A percentile compares a stretch with the other conserved stretches of the same genome.
Conservation (phyloP, 2,329 filamentous ascomycete genomes). For the Fusarium albidum region DNA sequence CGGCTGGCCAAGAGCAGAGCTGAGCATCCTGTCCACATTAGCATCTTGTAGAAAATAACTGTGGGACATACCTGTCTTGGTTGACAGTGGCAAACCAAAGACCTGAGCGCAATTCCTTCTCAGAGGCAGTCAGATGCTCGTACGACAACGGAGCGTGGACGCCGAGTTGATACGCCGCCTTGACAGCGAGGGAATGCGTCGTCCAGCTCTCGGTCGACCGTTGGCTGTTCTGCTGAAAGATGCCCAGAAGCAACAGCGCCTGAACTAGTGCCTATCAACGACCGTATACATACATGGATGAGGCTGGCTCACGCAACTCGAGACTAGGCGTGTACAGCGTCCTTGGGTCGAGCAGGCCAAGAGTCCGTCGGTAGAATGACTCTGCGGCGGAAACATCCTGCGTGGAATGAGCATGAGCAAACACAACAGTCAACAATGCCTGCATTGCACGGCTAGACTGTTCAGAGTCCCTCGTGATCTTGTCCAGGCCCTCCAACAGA, state of each 20-base stretch:
- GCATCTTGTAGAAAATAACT: not conserved
- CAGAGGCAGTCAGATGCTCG: constrained; percentile 1
- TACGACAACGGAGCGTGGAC: constrained; percentile 38
- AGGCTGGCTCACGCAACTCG: constrained; percentile 6
- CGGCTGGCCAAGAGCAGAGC: constrained; percentile 19
- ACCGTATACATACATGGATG: no score
- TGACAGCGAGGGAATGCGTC: constrained; percentile 43
- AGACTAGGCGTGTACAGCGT: constrained; percentile 31
- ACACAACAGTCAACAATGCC: constrained; percentile 41
- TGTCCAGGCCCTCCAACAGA: constrained; percentile 33
- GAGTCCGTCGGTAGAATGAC: constrained; percentile 39
- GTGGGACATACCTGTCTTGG: constrained; percentile 1
- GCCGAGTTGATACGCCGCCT: constrained; percentile 45
- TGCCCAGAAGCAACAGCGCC: constrained; percentile 42
- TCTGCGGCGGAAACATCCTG: constrained; percentile 33
- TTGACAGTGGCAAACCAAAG: no score
- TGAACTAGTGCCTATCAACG: constrained; percentile 44
- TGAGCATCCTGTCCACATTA: constrained; percentile 11
- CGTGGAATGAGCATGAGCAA: constrained; percentile 39
- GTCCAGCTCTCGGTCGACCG: constrained; percentile 44
- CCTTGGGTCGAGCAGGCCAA: constrained; percentile 39
- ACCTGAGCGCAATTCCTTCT: no score
- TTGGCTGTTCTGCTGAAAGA: constrained; percentile 47
- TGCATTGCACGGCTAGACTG: not conserved
- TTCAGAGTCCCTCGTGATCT: constrained; percentile 8